Evolutionary conservation across 179 eudicot species (phyloP).

Genomic region (Beta macrorhiza): DNA sequence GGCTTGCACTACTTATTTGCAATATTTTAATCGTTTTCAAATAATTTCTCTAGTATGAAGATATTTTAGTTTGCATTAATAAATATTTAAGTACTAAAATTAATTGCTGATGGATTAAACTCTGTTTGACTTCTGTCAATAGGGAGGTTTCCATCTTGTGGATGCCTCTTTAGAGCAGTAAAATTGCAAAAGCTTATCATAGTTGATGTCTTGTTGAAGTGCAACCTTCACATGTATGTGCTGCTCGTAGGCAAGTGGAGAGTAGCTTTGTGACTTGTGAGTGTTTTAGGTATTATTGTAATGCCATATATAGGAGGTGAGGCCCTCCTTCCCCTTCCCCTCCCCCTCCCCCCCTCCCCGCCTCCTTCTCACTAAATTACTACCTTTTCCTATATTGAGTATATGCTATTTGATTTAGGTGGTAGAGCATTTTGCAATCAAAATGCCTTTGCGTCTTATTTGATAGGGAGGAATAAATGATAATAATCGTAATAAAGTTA

Average conservation of each 20-base stretch:
- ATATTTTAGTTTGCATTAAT: background rate
- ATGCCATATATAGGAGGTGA: background rate
- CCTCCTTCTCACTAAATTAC: too few relatives aligned
- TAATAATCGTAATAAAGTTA: too few relatives aligned
- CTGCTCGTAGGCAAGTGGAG: background rate
- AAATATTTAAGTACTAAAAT: background rate
- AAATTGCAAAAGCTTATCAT: background rate
- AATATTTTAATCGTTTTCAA: background rate
- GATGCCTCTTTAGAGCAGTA: background rate
- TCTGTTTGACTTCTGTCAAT: background rate
- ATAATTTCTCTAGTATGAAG: background rate
- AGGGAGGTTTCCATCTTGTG: background rate
- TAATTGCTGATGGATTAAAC: background rate
- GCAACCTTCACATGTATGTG: background rate
- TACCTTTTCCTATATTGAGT: too few relatives aligned
- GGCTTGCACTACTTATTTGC: background rate
- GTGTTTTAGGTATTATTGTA: background rate
- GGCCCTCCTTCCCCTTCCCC: background rate
- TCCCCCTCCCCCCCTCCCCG: background rate
- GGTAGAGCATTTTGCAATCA: too few relatives aligned
- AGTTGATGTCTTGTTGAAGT: background rate
- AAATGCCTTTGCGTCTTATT: too few relatives aligned
- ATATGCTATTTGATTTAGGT: too few relatives aligned
- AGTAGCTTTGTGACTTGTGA: background rate
- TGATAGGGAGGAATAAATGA: too few relatives aligned